phyloP scores from a whole-genome alignment of 2,329 filamentous ascomycete species.

The Exophiala spinifera region DNA sequence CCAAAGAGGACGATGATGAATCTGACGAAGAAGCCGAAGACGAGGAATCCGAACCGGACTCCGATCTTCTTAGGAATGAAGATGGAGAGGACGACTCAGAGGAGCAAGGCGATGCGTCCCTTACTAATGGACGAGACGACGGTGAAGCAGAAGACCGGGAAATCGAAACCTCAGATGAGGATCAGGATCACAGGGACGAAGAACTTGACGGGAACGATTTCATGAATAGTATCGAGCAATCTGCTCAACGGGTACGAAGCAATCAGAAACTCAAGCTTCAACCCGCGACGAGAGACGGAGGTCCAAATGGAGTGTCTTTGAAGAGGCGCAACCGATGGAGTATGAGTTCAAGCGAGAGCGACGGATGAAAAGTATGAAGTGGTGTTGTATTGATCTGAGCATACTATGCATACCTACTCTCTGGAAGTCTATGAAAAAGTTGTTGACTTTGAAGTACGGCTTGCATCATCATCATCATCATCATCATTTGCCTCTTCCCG shows the following conservation, averaged over 20 bases:
- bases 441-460: no score
- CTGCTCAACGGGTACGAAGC: conserved; percentile 9
- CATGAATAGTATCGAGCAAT: conserved; percentile 20
- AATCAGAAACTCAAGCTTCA: conserved; percentile 1
- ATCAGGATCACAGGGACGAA: conserved; percentile 4
- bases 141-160: neutral
- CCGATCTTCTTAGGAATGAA: neutral
- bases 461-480: no score
- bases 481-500: no score
- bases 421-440: no score
- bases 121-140: neutral
- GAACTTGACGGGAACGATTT: conserved; percentile 5
- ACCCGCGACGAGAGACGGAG: neutral
- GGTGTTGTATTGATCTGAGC: no score
- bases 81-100: neutral
- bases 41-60: neutral
- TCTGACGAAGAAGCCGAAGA: conserved; percentile 1
- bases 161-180: neutral
- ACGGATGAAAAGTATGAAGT: neutral
- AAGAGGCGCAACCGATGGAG: neutral
- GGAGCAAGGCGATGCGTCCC: no score
- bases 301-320: neutral
- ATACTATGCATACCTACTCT: no score
- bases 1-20: conserved; percentile 6
- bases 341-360: neutral